These are phyloP conservation scores for Excoecaria cochinchinensis DNA, from an alignment of 345 rosid species.

Conservation along the genomic window DNA sequence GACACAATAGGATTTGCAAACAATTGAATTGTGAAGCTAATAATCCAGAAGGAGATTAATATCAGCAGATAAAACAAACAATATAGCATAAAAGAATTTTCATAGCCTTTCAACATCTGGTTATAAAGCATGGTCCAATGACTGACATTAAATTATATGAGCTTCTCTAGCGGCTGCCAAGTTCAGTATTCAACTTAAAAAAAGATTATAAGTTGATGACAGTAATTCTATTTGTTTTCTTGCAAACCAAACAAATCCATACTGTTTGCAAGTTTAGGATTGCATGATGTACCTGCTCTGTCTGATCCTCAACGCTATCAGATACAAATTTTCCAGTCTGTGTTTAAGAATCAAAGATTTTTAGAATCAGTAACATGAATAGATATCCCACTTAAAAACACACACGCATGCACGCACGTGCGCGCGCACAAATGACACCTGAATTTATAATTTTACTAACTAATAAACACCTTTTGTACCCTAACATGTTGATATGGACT, in stretches of 20 bases:
- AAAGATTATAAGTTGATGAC: not conserved
- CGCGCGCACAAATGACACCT: too few relatives aligned
- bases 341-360: conserved; percentile 16
- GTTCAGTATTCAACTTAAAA: conserved; percentile 4
- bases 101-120: not conserved
- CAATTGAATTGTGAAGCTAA: not conserved
- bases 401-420: too few relatives aligned
- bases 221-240: not conserved
- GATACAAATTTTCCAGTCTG: conserved; percentile 82
- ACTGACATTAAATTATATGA: not conserved
- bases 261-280: not conserved
- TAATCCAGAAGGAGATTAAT: not conserved
- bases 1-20: not conserved
- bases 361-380: conserved; percentile 12
- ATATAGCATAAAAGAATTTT: not conserved
- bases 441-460: too few relatives aligned
- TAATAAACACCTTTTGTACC: too few relatives aligned
- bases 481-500: too few relatives aligned
- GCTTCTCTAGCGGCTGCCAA: not conserved
- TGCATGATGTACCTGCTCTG: conserved; percentile 66
- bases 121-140: not conserved
- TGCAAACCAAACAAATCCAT: not conserved
- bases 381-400: too few relatives aligned
- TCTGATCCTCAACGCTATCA: conserved; percentile 70
- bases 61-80: not conserved